These are phyloP conservation scores for Simmondsia chinensis DNA, from an alignment of 148 eudicot genomes.

Conservation along the genomic window DNA sequence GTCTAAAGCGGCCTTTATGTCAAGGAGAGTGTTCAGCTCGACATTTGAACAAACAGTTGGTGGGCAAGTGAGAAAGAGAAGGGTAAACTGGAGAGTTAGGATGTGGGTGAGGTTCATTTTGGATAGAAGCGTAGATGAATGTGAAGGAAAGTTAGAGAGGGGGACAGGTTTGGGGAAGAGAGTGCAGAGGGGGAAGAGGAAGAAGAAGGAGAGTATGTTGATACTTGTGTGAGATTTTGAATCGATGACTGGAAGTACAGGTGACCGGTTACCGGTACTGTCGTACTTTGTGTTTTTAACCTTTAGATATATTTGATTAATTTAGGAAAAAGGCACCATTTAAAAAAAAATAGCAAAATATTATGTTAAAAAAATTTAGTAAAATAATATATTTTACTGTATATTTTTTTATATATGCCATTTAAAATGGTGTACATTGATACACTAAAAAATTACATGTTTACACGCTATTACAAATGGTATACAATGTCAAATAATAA, in stretches of 20 bases:
- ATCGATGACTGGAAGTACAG: not conserved
- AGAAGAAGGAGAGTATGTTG: not conserved
- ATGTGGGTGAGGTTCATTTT: slow-evolving; percentile 10
- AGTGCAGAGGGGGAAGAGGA: not conserved
- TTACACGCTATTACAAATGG: no score
- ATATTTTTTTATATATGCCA: no score
- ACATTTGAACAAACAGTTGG: slow-evolving; percentile 17
- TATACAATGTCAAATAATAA: no score
- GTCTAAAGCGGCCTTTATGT: slow-evolving; percentile 59
- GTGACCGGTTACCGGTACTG: no score
- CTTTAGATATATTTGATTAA: no score
- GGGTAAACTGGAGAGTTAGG: slow-evolving; percentile 1
- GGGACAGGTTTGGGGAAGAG: slow-evolving; percentile 1
- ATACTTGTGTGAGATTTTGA: slow-evolving; percentile 2
- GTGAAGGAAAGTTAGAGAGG: not conserved
- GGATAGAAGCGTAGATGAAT: not conserved
- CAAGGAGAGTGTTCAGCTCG: slow-evolving; percentile 33
- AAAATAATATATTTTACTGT: no score
- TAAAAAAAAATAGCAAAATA: no score
- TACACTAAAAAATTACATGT: no score
- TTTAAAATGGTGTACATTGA: no score
- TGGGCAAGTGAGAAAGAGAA: slow-evolving; percentile 13
- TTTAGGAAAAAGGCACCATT: not conserved
- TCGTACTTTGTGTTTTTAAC: no score
- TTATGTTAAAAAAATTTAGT: no score